Base-by-base conservation (phyloP, 2,329 filamentous ascomycete species). In the Diplodia scrobiculata region DNA sequence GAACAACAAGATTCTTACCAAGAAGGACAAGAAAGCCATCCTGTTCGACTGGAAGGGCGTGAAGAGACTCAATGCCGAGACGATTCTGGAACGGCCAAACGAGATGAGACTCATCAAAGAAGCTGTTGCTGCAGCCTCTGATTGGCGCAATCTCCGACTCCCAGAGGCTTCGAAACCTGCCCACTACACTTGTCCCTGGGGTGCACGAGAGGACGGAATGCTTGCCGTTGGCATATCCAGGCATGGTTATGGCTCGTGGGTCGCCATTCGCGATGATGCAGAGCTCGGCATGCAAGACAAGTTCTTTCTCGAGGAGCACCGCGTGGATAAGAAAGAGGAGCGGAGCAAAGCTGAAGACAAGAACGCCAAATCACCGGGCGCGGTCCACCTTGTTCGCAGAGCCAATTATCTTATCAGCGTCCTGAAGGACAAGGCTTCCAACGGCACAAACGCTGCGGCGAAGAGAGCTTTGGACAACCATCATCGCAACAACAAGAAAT, bases 21-120 rank as follows among this genome's bases (percentile, higher is more conserved):
- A 98, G 82, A 99, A 99, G 78, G 95, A 99, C 75, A 92, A 92
- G 78, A 99, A 99, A 79, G 95, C 95, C 0, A 91, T 99, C 19
- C 82, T 99, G 52, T 97, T 99, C 72, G 93, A 98, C 75, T 97
- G 93, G 78, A 89, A 90, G 53, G 92, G 93, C 65, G 89, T 97
- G 60, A 96, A 96, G 78, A 93, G 96, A 72, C 86, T 97, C 73
- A 99, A 99, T 74, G 95, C 95, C 0, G 92, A 97, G 78, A 98
- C 95, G 0, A 90, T 97, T 65, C 87, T 97, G 11, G 94, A 98
- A 71, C 89, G 96, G 9, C 94, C 95, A 0, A 86, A 89, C 54
- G 94, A 98, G 73, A 89, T 98, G 83, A 89, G 88, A 67, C 87
- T 97, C 71, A 83, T 99, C 45, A 90, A 89, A 67, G 86, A 91